Evolutionary conservation across 2,329 filamentous ascomycete species (phyloP).

Genomic region (Pseudocercospora fuligena): DNA sequence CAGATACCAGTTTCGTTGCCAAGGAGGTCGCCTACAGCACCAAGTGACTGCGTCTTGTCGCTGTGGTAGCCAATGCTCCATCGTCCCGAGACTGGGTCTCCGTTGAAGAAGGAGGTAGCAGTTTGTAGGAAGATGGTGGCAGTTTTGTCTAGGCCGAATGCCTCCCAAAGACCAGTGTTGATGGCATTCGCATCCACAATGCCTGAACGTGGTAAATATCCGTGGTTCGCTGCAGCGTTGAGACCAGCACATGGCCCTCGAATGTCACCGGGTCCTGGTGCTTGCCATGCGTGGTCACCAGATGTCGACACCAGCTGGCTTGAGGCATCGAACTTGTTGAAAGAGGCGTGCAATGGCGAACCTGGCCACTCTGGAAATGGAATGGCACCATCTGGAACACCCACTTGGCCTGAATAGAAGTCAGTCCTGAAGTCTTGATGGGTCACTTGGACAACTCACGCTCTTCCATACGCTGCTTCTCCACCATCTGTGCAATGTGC

Average conservation of each 20-base stretch:
- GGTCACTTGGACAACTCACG: constrained; percentile 9
- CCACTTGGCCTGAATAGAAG: constrained; percentile 15
- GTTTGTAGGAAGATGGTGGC: constrained; percentile 35
- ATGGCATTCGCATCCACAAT: constrained; percentile 19
- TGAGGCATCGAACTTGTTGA: constrained; percentile 35
- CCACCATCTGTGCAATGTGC: constrained; percentile 32
- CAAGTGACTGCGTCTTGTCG: constrained; percentile 32
- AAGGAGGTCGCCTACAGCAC: constrained; percentile 28
- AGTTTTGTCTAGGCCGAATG: constrained; percentile 29
- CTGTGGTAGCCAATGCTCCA: constrained; percentile 30
- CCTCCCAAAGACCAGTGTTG: constrained; percentile 33
- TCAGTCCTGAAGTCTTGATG: neutral
- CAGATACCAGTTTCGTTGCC: constrained; percentile 36
- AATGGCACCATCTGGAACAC: constrained; percentile 20
- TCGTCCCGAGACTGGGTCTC: constrained; percentile 28
- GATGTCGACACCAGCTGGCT: constrained; percentile 34
- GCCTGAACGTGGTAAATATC: neutral
- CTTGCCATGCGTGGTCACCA: neutral
- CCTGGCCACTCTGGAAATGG: constrained; percentile 34
- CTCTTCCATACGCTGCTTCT: constrained; percentile 20
- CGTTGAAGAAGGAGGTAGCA: constrained; percentile 33
- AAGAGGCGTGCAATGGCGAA: constrained; percentile 27
- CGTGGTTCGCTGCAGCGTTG: neutral
- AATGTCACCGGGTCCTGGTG: neutral
- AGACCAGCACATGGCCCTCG: neutral